Base-by-base conservation (phyloP, 2,329 filamentous ascomycete species). In the Penicillium sp. region DNA sequence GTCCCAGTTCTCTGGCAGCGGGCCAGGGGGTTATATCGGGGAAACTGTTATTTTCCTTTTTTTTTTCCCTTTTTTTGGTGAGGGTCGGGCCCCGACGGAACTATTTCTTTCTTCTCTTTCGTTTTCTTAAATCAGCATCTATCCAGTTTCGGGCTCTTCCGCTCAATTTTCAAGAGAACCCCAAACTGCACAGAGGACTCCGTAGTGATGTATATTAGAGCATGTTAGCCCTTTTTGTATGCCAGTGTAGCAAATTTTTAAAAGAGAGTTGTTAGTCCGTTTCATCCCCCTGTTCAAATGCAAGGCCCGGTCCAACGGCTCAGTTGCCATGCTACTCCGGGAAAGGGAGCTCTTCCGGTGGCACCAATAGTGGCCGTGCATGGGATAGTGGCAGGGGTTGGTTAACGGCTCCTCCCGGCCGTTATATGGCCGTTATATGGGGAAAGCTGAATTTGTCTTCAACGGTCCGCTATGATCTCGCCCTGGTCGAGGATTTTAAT, bases 371-470 rank as follows among this genome's bases (percentile, higher is more conserved):
- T 56, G 31, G 13, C 44, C 51, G n/a, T 45, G 23, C 34, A 45
- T 29, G n/a, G 52, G 25, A 51, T 39, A 40, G 1, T 44, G 38
- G 51, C 31, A 53, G 56, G 50, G 53, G 41, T 50, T 41, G 33
- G 34, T 33, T 3, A 33, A 50, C 60, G 60, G 63, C 56, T 63
- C 61, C 52, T 64, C 63, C 63, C 63, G 48, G 50, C 60, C 62
- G 58, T 65, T 60, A 57, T 53, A 64, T 60, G 48, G 50, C 60
- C 62, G 58, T 65, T 60, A 57, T 53, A 64, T 60, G 60, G 61
- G 52, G 55, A 48, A 48, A 3, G 45, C n/a, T 51, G 27, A 33
- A 34, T 45, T 19, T 3, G 19, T 27, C 46, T 54, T 25, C 21
- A 59, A 60, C 60, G 61, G 56, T 58, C 62, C 58, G 61, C 61